Conservation (phyloP, 176 grass and related monocot genomes). For the maize (Zea mays) region DNA sequence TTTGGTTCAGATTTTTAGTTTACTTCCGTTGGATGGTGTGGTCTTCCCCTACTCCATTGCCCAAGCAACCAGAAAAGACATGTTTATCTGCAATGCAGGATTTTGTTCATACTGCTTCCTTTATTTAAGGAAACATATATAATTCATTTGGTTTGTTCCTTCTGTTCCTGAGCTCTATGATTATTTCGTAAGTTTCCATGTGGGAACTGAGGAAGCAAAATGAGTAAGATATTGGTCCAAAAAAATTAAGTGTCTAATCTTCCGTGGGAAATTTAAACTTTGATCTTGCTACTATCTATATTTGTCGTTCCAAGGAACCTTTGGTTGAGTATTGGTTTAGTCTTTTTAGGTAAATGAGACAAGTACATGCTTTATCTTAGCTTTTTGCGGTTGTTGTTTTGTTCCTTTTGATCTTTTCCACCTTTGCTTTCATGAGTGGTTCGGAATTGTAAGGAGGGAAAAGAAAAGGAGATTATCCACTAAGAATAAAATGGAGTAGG, state of each 20-base stretch:
- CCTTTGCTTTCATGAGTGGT: conserved; percentile 58
- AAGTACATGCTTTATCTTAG: conserved; percentile 12
- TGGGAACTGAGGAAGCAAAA: background rate
- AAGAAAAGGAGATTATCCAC: background rate
- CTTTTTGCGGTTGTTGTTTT: conserved; percentile 19
- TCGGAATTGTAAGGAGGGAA: conserved; percentile 29
- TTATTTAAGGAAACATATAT: background rate
- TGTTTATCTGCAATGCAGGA: background rate
- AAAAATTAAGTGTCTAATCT: background rate
- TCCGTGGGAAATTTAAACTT: background rate
- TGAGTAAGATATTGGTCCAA: background rate
- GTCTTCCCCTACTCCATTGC: background rate
- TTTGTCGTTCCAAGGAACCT: background rate
- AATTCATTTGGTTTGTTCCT: background rate
- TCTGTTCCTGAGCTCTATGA: conserved; percentile 7
- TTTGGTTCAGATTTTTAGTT: conserved; percentile 17
- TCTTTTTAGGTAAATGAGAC: conserved; percentile 26
- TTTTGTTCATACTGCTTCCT: background rate
- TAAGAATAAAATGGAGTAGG: conserved; percentile 20
- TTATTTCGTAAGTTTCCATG: background rate
- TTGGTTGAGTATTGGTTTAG: background rate
- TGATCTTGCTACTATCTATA: background rate
- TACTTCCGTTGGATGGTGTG: background rate
- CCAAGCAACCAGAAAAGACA: background rate
- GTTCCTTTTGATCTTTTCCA: conserved; percentile 12